These are phyloP conservation scores for Backusella tarrabulga DNA, from an alignment of 192 early-diverging fungal genomes.

Conservation along the genomic window DNA sequence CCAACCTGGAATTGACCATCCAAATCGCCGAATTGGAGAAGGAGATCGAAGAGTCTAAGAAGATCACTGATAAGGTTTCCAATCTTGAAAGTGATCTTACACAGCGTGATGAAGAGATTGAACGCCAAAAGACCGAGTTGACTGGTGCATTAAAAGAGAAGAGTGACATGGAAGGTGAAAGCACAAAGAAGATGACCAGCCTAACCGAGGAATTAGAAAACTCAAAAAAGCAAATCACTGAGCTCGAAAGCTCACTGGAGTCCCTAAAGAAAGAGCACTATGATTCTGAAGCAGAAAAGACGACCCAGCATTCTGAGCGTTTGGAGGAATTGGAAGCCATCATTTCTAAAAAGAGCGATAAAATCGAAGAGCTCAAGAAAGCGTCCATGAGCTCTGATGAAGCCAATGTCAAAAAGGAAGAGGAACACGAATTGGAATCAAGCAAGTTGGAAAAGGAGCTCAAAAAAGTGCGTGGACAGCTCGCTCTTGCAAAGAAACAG, in stretches of 20 bases:
- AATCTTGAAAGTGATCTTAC: background rate
- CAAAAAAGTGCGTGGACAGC: slow-evolving; percentile 2
- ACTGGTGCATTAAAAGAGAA: background rate
- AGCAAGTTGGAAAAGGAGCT: background rate
- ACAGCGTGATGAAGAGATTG: background rate
- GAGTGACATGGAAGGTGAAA: background rate
- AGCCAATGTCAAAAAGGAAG: background rate
- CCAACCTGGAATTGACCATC: background rate
- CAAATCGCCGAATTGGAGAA: background rate
- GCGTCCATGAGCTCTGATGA: background rate
- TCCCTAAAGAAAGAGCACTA: background rate
- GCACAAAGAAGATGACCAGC: background rate
- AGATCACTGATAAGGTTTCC: background rate
- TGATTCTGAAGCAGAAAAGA: background rate
- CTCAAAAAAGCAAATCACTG: background rate
- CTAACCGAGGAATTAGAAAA: background rate
- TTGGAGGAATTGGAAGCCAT: background rate
- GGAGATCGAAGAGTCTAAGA: background rate
- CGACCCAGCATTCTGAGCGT: background rate
- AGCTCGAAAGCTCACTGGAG: background rate
- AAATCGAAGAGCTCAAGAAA: background rate
- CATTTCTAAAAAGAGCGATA: background rate
- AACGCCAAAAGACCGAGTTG: background rate
- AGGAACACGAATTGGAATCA: background rate
- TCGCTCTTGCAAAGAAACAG: background rate